These are phyloP conservation scores for Elsinoe australis DNA, from an alignment of 2,329 filamentous ascomycete genomes.

Conservation along the genomic window DNA sequence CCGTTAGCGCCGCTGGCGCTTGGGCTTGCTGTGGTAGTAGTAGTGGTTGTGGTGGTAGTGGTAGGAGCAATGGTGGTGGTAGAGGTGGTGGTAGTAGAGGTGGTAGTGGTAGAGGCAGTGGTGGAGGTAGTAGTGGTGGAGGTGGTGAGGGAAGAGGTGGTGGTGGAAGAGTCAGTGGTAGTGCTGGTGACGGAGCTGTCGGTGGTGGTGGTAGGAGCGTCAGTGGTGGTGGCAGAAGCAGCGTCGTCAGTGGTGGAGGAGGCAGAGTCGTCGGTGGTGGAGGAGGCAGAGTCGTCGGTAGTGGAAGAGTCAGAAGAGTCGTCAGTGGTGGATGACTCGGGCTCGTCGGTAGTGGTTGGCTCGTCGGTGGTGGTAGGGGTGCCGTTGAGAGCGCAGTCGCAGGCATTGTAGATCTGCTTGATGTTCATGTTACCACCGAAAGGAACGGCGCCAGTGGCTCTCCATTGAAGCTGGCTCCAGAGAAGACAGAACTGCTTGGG, in stretches of 20 bases:
- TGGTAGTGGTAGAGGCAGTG: not conserved
- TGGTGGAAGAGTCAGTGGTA: not conserved
- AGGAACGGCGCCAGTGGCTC: not conserved
- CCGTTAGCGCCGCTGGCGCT: not conserved
- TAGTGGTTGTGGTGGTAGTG: not conserved
- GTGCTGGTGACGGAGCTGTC: not conserved
- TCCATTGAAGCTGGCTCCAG: not conserved
- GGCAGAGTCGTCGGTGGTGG: not conserved
- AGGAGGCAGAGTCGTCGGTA: not conserved
- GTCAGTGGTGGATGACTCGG: too few species aligned
- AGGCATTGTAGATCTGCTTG: conserved; percentile 13
- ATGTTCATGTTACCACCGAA: conserved; percentile 5
- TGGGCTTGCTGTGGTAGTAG: not conserved
- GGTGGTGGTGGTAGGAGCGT: not conserved
- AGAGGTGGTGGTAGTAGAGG: not conserved
- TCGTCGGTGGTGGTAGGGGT: not conserved
- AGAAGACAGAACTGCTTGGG: not conserved
- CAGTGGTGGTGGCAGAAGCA: not conserved
- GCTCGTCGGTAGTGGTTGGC: too few species aligned
- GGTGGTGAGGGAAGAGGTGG: not conserved
- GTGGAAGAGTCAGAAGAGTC: conserved; percentile 1
- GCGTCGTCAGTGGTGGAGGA: not conserved
- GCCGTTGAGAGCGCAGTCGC: not conserved
- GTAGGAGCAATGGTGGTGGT: not conserved
- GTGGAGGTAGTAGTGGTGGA: not conserved